Conservation (phyloP, 1,284 basidiomycete genomes). For the Heliocybe sulcata region DNA sequence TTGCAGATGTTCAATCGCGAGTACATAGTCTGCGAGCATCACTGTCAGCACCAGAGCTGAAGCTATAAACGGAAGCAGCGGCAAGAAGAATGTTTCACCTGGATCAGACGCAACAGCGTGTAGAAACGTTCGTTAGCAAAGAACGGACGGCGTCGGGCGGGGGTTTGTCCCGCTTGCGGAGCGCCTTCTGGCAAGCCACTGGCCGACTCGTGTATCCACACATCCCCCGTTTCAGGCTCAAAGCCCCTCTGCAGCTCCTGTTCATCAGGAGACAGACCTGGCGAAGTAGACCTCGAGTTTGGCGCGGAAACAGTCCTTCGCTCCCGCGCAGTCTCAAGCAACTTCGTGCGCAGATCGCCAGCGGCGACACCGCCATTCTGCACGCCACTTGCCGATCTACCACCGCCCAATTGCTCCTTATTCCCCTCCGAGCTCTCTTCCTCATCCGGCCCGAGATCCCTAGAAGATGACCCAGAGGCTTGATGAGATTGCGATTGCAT, state of each 20-base stretch:
- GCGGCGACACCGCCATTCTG: slow-evolving; percentile 46
- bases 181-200: slow-evolving; percentile 11
- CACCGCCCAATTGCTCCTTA: slow-evolving; percentile 25
- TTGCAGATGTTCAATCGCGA: slow-evolving; percentile 85
- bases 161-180: slow-evolving; percentile 24
- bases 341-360: slow-evolving; percentile 71
- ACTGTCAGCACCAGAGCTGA: slow-evolving; percentile 20
- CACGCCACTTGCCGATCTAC: slow-evolving; percentile 34
- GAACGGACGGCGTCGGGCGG: slow-evolving; percentile 49
- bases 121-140: slow-evolving; percentile 95
- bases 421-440: slow-evolving; percentile 29
- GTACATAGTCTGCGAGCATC: slow-evolving; percentile 72
- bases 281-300: slow-evolving; percentile 22
- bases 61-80: slow-evolving; percentile 22
- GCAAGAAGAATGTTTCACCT: slow-evolving; percentile 47
- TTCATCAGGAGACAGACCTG: slow-evolving; percentile 29
- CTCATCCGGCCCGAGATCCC: slow-evolving; percentile 41
- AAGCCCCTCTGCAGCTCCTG: slow-evolving; percentile 12
- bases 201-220: slow-evolving; percentile 50
- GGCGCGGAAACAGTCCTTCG: slow-evolving; percentile 17
- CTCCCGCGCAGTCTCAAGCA: slow-evolving; percentile 66
- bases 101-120: slow-evolving; percentile 79
- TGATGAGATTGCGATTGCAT: slow-evolving; percentile 74
- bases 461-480: slow-evolving; percentile 62
- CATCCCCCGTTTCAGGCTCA: slow-evolving; percentile 26